These are phyloP conservation scores for Tetrapisispora nanseiensis DNA, from an alignment of 805 yeast genomes.

Conservation along the genomic window DNA sequence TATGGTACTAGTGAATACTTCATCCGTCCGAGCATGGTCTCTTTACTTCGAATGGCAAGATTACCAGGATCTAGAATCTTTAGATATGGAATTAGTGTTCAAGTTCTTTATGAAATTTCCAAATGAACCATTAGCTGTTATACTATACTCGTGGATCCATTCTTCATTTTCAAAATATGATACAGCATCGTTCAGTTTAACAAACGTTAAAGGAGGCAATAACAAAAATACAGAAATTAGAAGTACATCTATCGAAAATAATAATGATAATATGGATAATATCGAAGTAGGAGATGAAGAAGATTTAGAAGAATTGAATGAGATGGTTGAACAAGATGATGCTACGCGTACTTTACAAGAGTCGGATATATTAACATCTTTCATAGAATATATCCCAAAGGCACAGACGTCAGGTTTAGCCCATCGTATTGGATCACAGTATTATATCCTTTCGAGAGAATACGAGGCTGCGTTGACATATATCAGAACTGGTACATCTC, in stretches of 20 bases:
- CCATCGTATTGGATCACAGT: constrained; percentile 53
- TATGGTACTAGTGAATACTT: constrained; percentile 58
- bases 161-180: constrained; percentile 64
- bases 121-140: constrained; percentile 49
- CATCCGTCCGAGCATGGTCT: constrained; percentile 60
- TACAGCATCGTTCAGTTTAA: constrained; percentile 14
- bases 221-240: not conserved
- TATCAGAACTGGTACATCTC: constrained; percentile 50
- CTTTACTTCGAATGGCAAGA: constrained; percentile 69
- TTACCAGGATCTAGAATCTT: constrained; percentile 36
- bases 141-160: constrained; percentile 50
- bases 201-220: constrained; percentile 11
- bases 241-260: constrained; percentile 8
- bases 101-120: constrained; percentile 49
- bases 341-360: constrained; percentile 17
- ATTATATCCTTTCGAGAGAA: constrained; percentile 49
- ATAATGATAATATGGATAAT: constrained; percentile 6
- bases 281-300: constrained; percentile 8
- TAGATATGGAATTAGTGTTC: constrained; percentile 40
- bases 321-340: constrained; percentile 20
- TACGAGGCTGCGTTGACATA: constrained; percentile 52
- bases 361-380: constrained; percentile 40
- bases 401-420: constrained; percentile 45
- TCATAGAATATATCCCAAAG: constrained; percentile 43
- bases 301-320: constrained; percentile 19